These are phyloP conservation scores for Colletotrichum musae DNA, from an alignment of 2,329 filamentous ascomycete species.

Conservation along the genomic window DNA sequence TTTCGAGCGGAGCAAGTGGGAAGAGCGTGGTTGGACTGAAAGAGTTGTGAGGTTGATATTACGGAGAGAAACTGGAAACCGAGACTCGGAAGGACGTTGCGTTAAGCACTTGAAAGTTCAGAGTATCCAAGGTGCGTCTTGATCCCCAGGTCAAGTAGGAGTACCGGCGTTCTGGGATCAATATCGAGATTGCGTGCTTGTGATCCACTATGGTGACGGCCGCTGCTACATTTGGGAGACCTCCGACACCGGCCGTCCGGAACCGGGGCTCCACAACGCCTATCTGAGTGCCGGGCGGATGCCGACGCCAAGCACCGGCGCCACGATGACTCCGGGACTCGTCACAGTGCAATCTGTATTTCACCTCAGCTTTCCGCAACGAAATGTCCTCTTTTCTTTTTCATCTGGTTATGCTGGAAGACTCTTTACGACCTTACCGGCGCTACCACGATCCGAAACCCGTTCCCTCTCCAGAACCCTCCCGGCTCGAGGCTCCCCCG, in stretches of 20 bases:
- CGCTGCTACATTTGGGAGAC: no score
- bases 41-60: no score
- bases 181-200: conserved; percentile 16
- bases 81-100: neutral
- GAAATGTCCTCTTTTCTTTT: neutral
- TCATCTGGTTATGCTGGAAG: neutral
- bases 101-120: neutral
- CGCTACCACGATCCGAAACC: conserved; percentile 16
- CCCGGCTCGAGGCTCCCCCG: conserved; percentile 28
- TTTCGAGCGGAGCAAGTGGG: neutral
- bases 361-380: no score
- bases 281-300: neutral
- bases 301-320: neutral
- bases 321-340: neutral
- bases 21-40: neutral
- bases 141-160: no score
- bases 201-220: conserved; percentile 15
- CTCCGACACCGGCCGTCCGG: conserved; percentile 6
- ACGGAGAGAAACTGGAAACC: no score
- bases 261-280: neutral
- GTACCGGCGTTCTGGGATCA: no score
- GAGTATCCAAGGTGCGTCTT: neutral
- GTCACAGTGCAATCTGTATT: no score
- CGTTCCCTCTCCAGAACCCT: conserved; percentile 24
- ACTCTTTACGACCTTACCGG: neutral